Evolutionary conservation across 192 early-diverging fungal genomes (phyloP).

Genomic region (Umbelopsis vinacea): DNA sequence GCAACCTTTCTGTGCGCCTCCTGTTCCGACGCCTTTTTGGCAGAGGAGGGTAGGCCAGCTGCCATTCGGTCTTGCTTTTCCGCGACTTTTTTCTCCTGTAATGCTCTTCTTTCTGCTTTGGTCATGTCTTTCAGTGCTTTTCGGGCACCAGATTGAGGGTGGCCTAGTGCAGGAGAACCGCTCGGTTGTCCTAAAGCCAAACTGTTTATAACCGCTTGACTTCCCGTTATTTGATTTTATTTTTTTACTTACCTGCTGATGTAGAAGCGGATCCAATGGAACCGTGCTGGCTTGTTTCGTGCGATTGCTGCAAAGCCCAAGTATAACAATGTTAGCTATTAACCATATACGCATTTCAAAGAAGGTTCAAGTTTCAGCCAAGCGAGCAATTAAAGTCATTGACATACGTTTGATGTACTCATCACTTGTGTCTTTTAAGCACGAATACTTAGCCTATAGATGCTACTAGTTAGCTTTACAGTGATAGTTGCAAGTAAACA

Average conservation of each 20-base stretch:
- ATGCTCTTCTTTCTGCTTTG: constrained; percentile 86
- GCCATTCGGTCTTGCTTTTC: constrained; percentile 66
- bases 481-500: no score
- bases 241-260: neutral
- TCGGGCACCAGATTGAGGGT: constrained; percentile 15
- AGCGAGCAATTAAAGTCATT: neutral
- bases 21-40: constrained; percentile 45
- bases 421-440: neutral
- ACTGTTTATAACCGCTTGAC: neutral
- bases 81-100: constrained; percentile 84
- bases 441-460: no score
- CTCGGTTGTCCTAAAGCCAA: neutral
- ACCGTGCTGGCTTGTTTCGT: neutral
- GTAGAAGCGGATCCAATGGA: neutral
- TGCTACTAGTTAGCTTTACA: no score
- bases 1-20: constrained; percentile 9
- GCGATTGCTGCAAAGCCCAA: neutral
- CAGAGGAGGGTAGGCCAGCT: constrained; percentile 41
- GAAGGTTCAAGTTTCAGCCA: neutral
- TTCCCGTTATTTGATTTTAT: no score
- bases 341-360: neutral
- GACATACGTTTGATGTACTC: neutral
- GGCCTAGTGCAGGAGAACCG: neutral
- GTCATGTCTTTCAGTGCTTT: constrained; percentile 73
- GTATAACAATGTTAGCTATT: neutral